Evolutionary conservation across 495 filamentous ascomycete genomes (phyloP).

Genomic region (Hypoxylon lenormandii): DNA sequence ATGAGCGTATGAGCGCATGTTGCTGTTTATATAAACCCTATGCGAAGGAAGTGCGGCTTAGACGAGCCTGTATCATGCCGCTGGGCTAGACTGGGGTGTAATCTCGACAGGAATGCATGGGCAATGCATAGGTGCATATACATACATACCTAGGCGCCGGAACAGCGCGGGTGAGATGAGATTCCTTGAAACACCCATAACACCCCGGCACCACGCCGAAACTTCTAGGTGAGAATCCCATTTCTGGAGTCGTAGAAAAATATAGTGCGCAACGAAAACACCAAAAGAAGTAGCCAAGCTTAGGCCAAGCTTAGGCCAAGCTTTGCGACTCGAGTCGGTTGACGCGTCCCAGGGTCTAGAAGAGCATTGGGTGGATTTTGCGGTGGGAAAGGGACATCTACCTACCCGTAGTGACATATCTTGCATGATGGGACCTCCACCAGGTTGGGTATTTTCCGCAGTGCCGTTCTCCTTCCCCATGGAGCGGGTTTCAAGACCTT

Average conservation of each 20-base stretch:
- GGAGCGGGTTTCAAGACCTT: slow-evolving; percentile 44
- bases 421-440: slow-evolving; percentile 39
- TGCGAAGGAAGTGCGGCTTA: slow-evolving; percentile 39
- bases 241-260: background rate
- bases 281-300: background rate
- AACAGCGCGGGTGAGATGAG: slow-evolving; percentile 34
- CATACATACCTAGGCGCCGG: slow-evolving; percentile 7
- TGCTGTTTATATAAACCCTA: slow-evolving; percentile 47
- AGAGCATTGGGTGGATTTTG: background rate
- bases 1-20: slow-evolving; percentile 24
- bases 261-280: no score
- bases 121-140: slow-evolving; percentile 10
- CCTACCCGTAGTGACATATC: slow-evolving; percentile 11
- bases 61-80: slow-evolving; percentile 40
- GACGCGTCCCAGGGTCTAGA: slow-evolving; percentile 25
- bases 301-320: slow-evolving; percentile 1
- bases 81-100: slow-evolving; percentile 19
- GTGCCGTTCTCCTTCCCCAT: slow-evolving; percentile 44
- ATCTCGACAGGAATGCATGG: slow-evolving; percentile 25
- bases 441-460: slow-evolving; percentile 22
- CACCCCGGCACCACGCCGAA: background rate
- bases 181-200: slow-evolving; percentile 32
- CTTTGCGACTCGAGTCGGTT: slow-evolving; percentile 14
- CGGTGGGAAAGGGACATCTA: slow-evolving; percentile 11
- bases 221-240: background rate